Conservation (phyloP, 495 filamentous ascomycete genomes). For the Penicillium pancosmium region DNA sequence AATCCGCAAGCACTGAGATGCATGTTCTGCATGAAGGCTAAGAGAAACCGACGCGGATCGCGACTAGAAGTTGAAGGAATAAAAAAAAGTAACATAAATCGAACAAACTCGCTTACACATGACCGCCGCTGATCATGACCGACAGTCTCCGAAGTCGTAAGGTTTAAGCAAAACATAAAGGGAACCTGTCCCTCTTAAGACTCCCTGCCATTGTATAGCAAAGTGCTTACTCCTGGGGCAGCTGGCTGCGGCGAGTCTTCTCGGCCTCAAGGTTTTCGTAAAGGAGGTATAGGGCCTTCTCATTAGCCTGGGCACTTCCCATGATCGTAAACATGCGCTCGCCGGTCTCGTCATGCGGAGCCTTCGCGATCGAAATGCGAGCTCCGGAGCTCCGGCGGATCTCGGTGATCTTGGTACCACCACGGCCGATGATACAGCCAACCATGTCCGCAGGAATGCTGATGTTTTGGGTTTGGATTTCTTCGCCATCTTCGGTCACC, state of each 20-base stretch:
- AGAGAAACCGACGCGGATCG: constrained; percentile 16
- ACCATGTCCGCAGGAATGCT: constrained; percentile 99
- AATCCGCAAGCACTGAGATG: constrained; percentile 24
- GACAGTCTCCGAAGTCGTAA: constrained; percentile 42
- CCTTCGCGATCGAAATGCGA: constrained; percentile 97
- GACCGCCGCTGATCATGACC: constrained; percentile 41
- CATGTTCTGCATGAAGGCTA: constrained; percentile 31
- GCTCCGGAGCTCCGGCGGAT: constrained; percentile 95
- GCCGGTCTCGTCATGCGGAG: constrained; percentile 93
- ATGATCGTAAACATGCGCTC: constrained; percentile 99
- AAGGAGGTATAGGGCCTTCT: constrained; percentile 91
- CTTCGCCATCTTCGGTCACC: constrained; percentile 92
- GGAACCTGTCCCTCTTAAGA: constrained; percentile 22
- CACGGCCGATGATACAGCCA: constrained; percentile 96
- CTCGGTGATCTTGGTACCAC: constrained; percentile 94
- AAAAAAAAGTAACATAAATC: constrained; percentile 47
- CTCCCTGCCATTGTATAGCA: constrained; percentile 18
- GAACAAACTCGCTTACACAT: constrained; percentile 36
- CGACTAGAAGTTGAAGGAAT: constrained; percentile 36
- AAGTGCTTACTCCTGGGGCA: constrained; percentile 64
- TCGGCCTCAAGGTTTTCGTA: constrained; percentile 99
- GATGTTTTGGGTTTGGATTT: constrained; percentile 98
- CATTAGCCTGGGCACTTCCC: constrained; percentile 86
- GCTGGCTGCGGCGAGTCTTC: constrained; percentile 91
- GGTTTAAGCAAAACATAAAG: constrained; percentile 33